Percentiles rank a stretch among this genome's conserved stretches.
Conservation (phyloP, 2,329 filamentous ascomycete species). For the Cladosporium sp. region DNA sequence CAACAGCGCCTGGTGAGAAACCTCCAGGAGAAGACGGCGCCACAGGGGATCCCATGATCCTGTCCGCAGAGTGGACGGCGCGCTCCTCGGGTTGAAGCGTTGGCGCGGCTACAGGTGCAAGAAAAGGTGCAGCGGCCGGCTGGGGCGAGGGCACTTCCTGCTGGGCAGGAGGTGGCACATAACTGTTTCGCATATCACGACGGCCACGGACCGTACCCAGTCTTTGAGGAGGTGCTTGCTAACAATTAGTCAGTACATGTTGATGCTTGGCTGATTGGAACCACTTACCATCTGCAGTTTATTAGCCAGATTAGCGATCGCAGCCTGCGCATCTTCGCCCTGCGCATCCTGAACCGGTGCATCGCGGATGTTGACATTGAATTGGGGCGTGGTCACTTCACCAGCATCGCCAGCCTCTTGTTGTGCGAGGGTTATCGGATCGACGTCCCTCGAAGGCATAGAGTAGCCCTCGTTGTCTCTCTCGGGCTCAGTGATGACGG, state of each 20-base stretch:
- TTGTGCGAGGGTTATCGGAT: slow-evolving; percentile 65
- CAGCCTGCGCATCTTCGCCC: slow-evolving; percentile 63
- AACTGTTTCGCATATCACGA: slow-evolving; percentile 87
- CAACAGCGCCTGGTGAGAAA: slow-evolving; percentile 18
- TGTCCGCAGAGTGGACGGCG: background rate
- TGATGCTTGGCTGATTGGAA: background rate
- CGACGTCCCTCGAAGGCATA: slow-evolving; percentile 60
- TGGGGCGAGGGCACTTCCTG: background rate
- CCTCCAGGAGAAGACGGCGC: slow-evolving; percentile 19
- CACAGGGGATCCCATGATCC: background rate
- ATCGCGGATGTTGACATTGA: slow-evolving; percentile 76
- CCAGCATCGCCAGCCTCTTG: slow-evolving; percentile 50
- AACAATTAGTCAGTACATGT: slow-evolving; percentile 29
- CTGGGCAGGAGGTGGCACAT: slow-evolving; percentile 33
- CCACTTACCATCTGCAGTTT: slow-evolving; percentile 59
- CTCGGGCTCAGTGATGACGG: slow-evolving; percentile 5
- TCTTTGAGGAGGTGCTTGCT: slow-evolving; percentile 53
- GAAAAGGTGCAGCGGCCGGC: slow-evolving; percentile 11
- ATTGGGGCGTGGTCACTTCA: slow-evolving; percentile 58
- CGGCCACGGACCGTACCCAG: slow-evolving; percentile 78
- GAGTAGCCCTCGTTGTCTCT: slow-evolving; percentile 70
- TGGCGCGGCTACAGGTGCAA: background rate
- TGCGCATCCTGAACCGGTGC: slow-evolving; percentile 75
- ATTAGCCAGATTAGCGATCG: slow-evolving; percentile 70
- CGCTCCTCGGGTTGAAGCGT: background rate